These are phyloP conservation scores for Takashimella koratensis DNA, from an alignment of 1,284 basidiomycete genomes.

Conservation along the genomic window DNA sequence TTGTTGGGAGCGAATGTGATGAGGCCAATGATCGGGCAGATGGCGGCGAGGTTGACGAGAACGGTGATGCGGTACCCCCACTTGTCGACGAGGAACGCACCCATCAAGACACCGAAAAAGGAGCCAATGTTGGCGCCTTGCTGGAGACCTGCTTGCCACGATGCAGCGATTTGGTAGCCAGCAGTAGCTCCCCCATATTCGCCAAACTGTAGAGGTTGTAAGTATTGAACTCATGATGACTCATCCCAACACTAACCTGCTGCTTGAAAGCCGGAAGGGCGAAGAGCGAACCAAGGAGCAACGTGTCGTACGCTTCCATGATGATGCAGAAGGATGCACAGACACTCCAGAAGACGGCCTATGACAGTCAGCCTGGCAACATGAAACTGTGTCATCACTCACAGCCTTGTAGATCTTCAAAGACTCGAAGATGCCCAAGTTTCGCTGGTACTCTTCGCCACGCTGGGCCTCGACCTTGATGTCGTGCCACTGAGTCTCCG, in stretches of 20 bases:
- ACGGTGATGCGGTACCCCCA: background rate
- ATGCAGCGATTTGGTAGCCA: conserved; percentile 1
- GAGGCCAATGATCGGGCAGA: conserved; percentile 33
- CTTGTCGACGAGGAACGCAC: conserved; percentile 59
- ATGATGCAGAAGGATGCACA: conserved; percentile 36
- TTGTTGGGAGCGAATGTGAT: background rate
- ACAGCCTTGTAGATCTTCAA: background rate
- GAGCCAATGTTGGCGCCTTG: conserved; percentile 4
- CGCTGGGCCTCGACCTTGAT: background rate
- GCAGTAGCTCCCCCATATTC: background rate
- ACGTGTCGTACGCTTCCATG: conserved; percentile 25
- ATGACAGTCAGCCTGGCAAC: background rate
- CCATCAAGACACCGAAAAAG: conserved; percentile 54
- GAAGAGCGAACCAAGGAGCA: conserved; percentile 5
- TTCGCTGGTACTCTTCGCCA: background rate
- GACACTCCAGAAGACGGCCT: conserved; percentile 49
- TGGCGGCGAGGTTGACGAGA: background rate
- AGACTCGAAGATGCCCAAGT: background rate
- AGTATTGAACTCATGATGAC: no score
- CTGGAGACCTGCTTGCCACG: conserved; percentile 3
- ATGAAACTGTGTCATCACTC: no score
- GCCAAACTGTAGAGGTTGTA: conserved; percentile 5
- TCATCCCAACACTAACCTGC: conserved; percentile 13
- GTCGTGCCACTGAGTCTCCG: background rate
- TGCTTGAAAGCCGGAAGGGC: conserved; percentile 11